These are phyloP conservation scores for Aspergillus sp. DNA, from an alignment of 2,329 filamentous ascomycete genomes.

Conservation along the genomic window DNA sequence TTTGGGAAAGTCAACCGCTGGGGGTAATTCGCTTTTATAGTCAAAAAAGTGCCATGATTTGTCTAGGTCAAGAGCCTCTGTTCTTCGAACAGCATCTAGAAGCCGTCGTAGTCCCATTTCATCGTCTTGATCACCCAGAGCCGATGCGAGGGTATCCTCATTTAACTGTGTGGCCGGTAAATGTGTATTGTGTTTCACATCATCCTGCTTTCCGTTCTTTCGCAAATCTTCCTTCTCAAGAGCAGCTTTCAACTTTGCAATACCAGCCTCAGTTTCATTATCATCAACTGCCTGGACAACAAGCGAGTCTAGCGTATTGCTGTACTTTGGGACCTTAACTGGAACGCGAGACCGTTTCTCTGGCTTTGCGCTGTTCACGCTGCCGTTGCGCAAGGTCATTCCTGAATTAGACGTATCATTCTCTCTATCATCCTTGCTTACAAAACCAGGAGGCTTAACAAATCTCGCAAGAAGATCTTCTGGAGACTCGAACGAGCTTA, in stretches of 20 bases:
- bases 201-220: constrained; percentile 2
- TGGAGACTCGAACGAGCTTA: constrained; percentile 57
- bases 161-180: constrained; percentile 28
- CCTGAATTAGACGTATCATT: constrained; percentile 8
- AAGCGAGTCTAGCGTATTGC: constrained; percentile 64
- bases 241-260: constrained; percentile 41
- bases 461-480: constrained; percentile 50
- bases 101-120: constrained; percentile 50
- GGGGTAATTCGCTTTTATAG: constrained; percentile 24
- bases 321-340: constrained; percentile 52
- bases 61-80: constrained; percentile 58
- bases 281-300: constrained; percentile 62
- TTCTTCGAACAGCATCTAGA: constrained; percentile 60
- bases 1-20: constrained; percentile 37
- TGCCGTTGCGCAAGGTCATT: constrained; percentile 18
- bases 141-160: constrained; percentile 45
- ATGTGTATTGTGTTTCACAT: neutral
- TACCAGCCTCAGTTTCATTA: constrained; percentile 58
- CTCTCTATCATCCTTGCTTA: constrained; percentile 15
- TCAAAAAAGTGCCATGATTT: constrained; percentile 61
- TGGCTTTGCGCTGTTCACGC: constrained; percentile 22
- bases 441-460: constrained; percentile 14
- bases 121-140: constrained; percentile 48
- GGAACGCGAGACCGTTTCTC: constrained; percentile 11
- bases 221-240: constrained; percentile 20